phyloP scores from a whole-genome alignment of 2,329 filamentous ascomycete species.

The Hymenoscyphus albidus region DNA sequence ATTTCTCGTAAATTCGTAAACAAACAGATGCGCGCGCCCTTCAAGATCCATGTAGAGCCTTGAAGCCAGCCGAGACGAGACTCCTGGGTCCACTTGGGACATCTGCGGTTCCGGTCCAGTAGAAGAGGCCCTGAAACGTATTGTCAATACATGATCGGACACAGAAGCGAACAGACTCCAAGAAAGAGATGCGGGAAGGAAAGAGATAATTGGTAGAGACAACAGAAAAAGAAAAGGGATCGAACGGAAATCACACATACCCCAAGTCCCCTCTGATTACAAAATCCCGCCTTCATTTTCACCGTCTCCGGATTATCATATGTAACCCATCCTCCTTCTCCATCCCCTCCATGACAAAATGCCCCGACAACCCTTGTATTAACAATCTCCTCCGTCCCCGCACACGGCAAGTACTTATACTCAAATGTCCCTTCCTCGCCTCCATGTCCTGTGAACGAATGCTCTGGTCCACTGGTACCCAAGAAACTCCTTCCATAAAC shows the following conservation, averaged over 20 bases:
- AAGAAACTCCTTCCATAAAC: constrained; percentile 73
- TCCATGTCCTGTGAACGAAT: constrained; percentile 51
- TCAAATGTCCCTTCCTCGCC: constrained; percentile 70
- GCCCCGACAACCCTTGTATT: constrained; percentile 67
- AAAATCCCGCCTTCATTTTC: constrained; percentile 69
- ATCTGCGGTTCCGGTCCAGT: constrained; percentile 76
- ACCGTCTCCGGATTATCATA: constrained; percentile 79
- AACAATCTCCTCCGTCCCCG: constrained; percentile 59
- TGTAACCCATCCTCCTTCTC: constrained; percentile 71
- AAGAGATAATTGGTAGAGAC: neutral
- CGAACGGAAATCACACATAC: constrained; percentile 36
- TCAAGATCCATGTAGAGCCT: constrained; percentile 44
- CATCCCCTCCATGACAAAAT: constrained; percentile 67
- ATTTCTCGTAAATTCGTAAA: neutral
- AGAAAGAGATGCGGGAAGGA: neutral
- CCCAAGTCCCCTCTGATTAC: constrained; percentile 65
- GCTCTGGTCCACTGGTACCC: constrained; percentile 59
- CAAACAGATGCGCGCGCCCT: neutral
- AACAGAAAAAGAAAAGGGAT: neutral
- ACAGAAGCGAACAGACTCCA: neutral
- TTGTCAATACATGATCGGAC: neutral
- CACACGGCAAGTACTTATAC: constrained; percentile 64
- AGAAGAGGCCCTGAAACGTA: constrained; percentile 63
- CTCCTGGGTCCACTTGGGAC: constrained; percentile 54
- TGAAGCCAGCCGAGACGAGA: constrained; percentile 56